phyloP scores from a whole-genome alignment of 139 green algal species.

The Pseudopediastrum boryanum region DNA sequence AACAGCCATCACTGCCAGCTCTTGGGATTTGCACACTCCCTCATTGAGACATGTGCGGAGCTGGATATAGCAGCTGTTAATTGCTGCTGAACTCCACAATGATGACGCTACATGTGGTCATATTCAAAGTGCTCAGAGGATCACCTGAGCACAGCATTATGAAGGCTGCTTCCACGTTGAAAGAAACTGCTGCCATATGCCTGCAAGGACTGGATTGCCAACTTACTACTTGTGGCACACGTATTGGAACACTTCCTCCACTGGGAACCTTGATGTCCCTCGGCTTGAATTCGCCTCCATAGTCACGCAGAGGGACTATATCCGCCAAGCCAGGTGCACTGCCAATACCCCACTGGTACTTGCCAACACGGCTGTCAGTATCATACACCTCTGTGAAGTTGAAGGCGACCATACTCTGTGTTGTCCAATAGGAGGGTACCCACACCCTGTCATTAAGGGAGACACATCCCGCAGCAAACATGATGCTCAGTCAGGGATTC shows the following conservation, averaged over 20 bases:
- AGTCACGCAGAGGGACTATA: constrained; percentile 29
- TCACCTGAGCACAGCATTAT: too few relatives aligned
- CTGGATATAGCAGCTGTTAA: too few relatives aligned
- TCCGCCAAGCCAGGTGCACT: constrained; percentile 37
- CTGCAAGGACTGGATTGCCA: neutral
- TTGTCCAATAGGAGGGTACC: constrained; percentile 34
- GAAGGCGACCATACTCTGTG: constrained; percentile 27
- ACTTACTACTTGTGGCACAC: constrained; percentile 12
- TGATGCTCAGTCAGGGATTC: neutral
- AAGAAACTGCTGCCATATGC: too few relatives aligned
- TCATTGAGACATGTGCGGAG: too few relatives aligned
- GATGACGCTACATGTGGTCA: too few relatives aligned
- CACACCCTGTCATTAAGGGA: constrained; percentile 22
- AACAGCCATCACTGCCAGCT: too few relatives aligned
- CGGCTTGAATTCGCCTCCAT: neutral
- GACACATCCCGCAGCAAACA: neutral
- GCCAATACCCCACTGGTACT: constrained; percentile 63
- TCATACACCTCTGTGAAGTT: constrained; percentile 43
- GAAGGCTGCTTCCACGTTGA: too few relatives aligned
- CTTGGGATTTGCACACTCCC: too few relatives aligned
- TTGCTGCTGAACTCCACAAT: too few relatives aligned
- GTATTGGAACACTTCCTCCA: too few relatives aligned
- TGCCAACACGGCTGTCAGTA: constrained; percentile 26
- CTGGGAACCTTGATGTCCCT: constrained; percentile 25
- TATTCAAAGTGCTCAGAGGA: too few relatives aligned